These are phyloP conservation scores for Rhodocollybia butyracea DNA, from an alignment of 768 basidiomycete species.

Conservation along the genomic window DNA sequence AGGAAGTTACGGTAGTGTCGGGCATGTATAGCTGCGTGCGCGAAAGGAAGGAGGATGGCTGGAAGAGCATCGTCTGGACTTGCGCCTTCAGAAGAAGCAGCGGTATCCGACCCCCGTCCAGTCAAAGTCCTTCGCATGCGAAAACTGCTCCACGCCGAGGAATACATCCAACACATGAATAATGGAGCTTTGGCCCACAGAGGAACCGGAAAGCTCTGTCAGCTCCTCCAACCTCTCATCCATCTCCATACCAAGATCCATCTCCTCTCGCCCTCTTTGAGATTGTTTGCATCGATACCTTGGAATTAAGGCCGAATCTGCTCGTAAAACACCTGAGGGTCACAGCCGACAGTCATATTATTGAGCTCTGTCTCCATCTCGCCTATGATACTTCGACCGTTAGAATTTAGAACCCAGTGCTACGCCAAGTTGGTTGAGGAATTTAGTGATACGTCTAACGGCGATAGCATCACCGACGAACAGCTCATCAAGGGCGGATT, in stretches of 20 bases:
- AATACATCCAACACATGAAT: slow-evolving; percentile 54
- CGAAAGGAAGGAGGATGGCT: slow-evolving; percentile 42
- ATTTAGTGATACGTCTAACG: slow-evolving; percentile 42
- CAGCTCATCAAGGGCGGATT: no score
- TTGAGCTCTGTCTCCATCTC: slow-evolving; percentile 39
- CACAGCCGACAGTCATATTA: slow-evolving; percentile 48
- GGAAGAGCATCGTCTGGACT: not conserved
- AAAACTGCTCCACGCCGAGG: slow-evolving; percentile 42
- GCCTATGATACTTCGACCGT: slow-evolving; percentile 41
- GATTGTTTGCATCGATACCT: no score
- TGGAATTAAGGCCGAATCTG: slow-evolving; percentile 58
- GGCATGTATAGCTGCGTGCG: slow-evolving; percentile 65
- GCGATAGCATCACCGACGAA: slow-evolving; percentile 45
- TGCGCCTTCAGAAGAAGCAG: no score
- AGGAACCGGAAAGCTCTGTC: slow-evolving; percentile 49
- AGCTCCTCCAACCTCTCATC: slow-evolving; percentile 23
- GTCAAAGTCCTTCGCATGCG: slow-evolving; percentile 1
- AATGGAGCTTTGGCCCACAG: slow-evolving; percentile 59
- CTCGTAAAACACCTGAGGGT: slow-evolving; percentile 52
- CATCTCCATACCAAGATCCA: no score
- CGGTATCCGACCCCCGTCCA: not conserved
- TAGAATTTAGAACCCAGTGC: no score
- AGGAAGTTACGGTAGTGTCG: no score
- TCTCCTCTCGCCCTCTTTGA: slow-evolving; percentile 10
- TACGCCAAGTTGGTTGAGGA: slow-evolving; percentile 46